These are phyloP conservation scores for Suillus bovinus DNA, from an alignment of 768 basidiomycete species.

Conservation along the genomic window DNA sequence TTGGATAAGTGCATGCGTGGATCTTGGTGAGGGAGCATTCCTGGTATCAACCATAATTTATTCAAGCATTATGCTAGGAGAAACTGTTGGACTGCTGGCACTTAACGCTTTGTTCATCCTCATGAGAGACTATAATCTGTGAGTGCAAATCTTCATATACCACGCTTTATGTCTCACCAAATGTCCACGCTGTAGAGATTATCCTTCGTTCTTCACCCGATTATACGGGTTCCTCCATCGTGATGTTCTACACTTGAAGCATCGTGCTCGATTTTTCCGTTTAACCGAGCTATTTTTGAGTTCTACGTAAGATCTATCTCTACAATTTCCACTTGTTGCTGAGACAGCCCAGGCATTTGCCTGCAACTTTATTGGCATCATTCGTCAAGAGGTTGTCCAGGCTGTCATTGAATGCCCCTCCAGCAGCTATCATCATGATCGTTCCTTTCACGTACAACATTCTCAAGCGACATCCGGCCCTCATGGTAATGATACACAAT, in stretches of 20 bases:
- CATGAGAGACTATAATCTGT: constrained; percentile 94
- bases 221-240: constrained; percentile 89
- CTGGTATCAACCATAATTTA: neutral
- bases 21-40: constrained; percentile 55
- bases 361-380: constrained; percentile 88
- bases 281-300: constrained; percentile 87
- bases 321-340: constrained; percentile 5
- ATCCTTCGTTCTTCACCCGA: constrained; percentile 91
- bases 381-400: constrained; percentile 91
- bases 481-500: constrained; percentile 93
- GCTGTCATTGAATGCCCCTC: constrained; percentile 81
- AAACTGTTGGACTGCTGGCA: constrained; percentile 81
- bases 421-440: constrained; percentile 86
- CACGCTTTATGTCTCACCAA: constrained; percentile 9
- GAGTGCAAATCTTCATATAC: constrained; percentile 30
- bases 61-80: constrained; percentile 50
- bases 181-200: constrained; percentile 61
- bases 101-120: constrained; percentile 90
- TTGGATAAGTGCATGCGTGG: constrained; percentile 85
- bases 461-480: constrained; percentile 85
- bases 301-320: constrained; percentile 67
- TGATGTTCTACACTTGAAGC: constrained; percentile 86
- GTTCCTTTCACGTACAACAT: constrained; percentile 95
- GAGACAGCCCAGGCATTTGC: constrained; percentile 63
- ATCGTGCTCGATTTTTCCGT: constrained; percentile 94